Conservation (phyloP, 78 protist species). For the Mantamonas sphyraenae region DNA sequence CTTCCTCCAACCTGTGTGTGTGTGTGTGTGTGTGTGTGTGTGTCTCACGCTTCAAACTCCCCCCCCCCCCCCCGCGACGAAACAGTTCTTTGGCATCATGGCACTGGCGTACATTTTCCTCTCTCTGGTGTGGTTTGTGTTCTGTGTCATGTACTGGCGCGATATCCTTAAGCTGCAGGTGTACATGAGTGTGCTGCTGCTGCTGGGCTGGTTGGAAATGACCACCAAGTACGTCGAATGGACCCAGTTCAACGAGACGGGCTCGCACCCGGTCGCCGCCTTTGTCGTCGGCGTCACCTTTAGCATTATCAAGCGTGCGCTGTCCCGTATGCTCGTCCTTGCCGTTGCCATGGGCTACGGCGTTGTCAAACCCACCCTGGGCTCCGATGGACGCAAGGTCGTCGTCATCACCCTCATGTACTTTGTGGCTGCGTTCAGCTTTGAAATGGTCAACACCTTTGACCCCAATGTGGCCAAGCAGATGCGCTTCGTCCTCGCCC, state of each 20-base stretch:
- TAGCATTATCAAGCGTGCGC: not conserved
- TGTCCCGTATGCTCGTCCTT: slow-evolving; percentile 25
- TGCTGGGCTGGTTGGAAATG: not conserved
- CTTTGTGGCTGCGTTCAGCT: not conserved
- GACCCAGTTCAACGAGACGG: not conserved
- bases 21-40: no score
- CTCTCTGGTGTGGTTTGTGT: not conserved
- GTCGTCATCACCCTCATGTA: not conserved
- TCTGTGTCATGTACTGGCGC: not conserved
- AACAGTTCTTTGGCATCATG: not conserved
- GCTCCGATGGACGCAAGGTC: slow-evolving; percentile 10
- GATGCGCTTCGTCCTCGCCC: not conserved
- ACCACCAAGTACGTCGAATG: not conserved
- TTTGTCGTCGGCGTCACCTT: not conserved
- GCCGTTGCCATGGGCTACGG: slow-evolving; percentile 24
- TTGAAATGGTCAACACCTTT: not conserved
- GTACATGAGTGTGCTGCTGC: not conserved
- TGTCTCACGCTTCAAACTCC: no score
- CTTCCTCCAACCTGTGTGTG: no score
- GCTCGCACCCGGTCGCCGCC: no score
- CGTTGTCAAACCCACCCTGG: slow-evolving; percentile 16
- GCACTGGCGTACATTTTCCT: not conserved
- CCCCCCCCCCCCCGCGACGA: no score
- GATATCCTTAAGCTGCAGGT: not conserved
- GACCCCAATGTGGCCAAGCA: not conserved